Percentiles rank a stretch among this genome's conserved stretches.
phyloP scores from a whole-genome alignment of 2,329 filamentous ascomycete species.

The Exophiala oligosperma region DNA sequence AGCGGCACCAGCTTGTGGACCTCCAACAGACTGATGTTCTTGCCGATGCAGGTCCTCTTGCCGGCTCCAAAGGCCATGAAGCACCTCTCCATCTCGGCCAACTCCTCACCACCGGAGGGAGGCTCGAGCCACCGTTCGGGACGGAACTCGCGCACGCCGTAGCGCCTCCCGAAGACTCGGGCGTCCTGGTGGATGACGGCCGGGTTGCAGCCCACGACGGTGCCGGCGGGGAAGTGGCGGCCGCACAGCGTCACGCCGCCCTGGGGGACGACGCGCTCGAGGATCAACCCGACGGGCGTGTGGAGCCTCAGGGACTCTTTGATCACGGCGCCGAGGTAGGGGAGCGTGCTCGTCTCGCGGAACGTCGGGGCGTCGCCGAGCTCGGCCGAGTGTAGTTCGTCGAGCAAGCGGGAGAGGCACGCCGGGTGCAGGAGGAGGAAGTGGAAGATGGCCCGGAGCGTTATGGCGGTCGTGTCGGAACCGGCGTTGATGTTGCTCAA shows the following conservation, averaged over 20 bases:
- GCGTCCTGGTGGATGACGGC: slow-evolving; percentile 69
- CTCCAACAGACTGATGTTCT: slow-evolving; percentile 6
- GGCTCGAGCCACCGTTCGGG: slow-evolving; percentile 34
- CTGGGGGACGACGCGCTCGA: slow-evolving; percentile 70
- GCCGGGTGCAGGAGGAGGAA: slow-evolving; percentile 33
- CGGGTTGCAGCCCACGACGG: slow-evolving; percentile 70
- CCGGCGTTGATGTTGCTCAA: slow-evolving; percentile 34
- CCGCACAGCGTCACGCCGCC: slow-evolving; percentile 65
- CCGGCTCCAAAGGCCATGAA: slow-evolving; percentile 4
- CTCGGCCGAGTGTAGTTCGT: slow-evolving; percentile 26
- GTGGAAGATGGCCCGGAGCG: slow-evolving; percentile 34
- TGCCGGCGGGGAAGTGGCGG: slow-evolving; percentile 65
- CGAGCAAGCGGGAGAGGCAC: slow-evolving; percentile 29
- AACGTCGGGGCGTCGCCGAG: slow-evolving; percentile 30
- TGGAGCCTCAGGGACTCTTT: slow-evolving; percentile 50
- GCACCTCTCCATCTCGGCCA: slow-evolving; percentile 5
- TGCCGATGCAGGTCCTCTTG: slow-evolving; percentile 5
- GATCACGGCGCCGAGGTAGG: slow-evolving; percentile 15
- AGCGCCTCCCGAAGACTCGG: slow-evolving; percentile 37
- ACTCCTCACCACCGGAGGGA: not conserved
- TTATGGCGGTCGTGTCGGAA: slow-evolving; percentile 37
- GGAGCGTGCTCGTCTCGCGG: slow-evolving; percentile 15
- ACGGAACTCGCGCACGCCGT: slow-evolving; percentile 40
- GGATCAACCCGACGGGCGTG: slow-evolving; percentile 68
- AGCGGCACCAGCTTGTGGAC: slow-evolving; percentile 14